phyloP scores from a whole-genome alignment of 441 rosid species.

The Codiaeum variegatum region DNA sequence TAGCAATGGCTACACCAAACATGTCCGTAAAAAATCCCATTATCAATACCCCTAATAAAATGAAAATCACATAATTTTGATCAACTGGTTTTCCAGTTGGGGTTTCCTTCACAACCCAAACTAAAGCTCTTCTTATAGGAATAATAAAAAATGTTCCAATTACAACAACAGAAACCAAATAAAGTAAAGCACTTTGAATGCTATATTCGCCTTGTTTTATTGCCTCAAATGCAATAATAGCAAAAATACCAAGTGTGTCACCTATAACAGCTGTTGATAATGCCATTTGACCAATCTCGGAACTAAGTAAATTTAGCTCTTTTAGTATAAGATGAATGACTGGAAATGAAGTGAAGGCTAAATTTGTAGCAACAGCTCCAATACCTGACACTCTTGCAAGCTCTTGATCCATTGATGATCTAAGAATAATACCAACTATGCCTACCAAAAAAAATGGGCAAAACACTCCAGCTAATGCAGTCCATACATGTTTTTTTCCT shows the following conservation, averaged over 20 bases:
- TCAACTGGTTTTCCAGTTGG: conserved; percentile 51
- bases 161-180: conserved; percentile 24
- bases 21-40: conserved; percentile 52
- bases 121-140: conserved; percentile 27
- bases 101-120: conserved; percentile 46
- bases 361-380: conserved; percentile 30
- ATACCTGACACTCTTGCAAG: conserved; percentile 32
- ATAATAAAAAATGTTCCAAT: conserved; percentile 24
- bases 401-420: conserved; percentile 30
- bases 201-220: conserved; percentile 35
- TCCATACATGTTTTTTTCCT: conserved; percentile 43
- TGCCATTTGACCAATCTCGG: conserved; percentile 72
- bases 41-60: conserved; percentile 39
- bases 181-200: conserved; percentile 30
- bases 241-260: conserved; percentile 34
- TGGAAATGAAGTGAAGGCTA: conserved; percentile 55
- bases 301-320: conserved; percentile 63
- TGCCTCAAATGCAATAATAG: conserved; percentile 42
- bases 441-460: conserved; percentile 24
- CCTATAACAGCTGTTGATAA: conserved; percentile 42
- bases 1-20: conserved; percentile 51
- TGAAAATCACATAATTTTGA: conserved; percentile 39
- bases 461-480: conserved; percentile 32
- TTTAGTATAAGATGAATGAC: conserved; percentile 49
- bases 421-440: conserved; percentile 17